Base-by-base conservation (phyloP, 495 filamentous ascomycete genomes). In the Penicillium ucsense region DNA sequence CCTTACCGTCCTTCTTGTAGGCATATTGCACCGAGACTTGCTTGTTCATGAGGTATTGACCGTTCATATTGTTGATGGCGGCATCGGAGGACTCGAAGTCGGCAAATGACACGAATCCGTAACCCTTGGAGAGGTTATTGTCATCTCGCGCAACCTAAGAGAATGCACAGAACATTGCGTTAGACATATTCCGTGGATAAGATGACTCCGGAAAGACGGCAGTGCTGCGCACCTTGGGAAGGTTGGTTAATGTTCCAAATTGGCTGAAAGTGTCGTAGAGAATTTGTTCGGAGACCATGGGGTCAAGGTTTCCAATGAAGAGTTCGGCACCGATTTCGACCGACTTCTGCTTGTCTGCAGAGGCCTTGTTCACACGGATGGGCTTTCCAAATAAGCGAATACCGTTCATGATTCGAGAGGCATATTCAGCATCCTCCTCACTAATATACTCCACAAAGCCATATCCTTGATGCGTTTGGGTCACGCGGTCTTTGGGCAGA, bases 1-100 rank as follows among this genome's bases (percentile, higher is more conserved):
- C 90, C 68, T 95, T 95, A 38, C 94, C 92, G 59, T 98, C 94
- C 66, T 97, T 97, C 77, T 98, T 98, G 75, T 95, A 98, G 36
- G 92, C 92, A 65, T 98, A 98, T 63, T 98, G 91, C 37, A 97
- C 94, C 3, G 83, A 86, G 54, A 95, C 82, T 58, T 92, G 83
- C 67, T 95, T 95, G 71, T 95, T 95, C 80, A 94, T 92, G 42
- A 98, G 77, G 66, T 89, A 95, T 65, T 97, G 91, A 45, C 89
- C 88, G 62, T 96, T 87, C 90, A 98, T 95, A 57, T 88, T 88
- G 43, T 80, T 73, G 46, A 94, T 85, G 31, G 92, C 94, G 48
- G 87, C 85, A 56, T 98, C 92, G 20, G 88, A 91, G 49, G 89
- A 88, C 65, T 98, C 92, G 63, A 98, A 98, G 51, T 86, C 85